phyloP scores from a whole-genome alignment of 1,284 basidiomycete genomes.

The Marasmius fiardii region DNA sequence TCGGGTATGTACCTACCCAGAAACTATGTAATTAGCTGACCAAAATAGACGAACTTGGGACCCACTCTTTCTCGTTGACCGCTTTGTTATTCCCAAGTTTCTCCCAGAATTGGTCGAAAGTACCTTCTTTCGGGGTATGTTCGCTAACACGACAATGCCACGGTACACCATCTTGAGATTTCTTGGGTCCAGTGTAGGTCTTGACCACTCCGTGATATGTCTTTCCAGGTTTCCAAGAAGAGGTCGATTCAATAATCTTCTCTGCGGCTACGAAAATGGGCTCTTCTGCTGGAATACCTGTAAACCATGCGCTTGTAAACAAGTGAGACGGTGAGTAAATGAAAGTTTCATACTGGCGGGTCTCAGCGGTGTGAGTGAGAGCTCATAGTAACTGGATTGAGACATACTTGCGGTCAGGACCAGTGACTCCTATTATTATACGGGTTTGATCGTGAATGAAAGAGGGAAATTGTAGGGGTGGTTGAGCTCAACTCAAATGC shows the following conservation, averaged over 20 bases:
- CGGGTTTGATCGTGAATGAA: background rate
- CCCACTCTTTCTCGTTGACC: constrained; percentile 65
- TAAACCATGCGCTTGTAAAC: background rate
- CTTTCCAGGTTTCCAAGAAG: constrained; percentile 66
- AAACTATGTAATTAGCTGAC: too few relatives aligned
- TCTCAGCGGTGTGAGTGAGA: constrained; percentile 43
- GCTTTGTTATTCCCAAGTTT: constrained; percentile 64
- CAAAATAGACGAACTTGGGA: constrained; percentile 8
- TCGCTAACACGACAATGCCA: constrained; percentile 70
- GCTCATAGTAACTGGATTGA: constrained; percentile 16
- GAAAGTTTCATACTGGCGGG: constrained; percentile 34
- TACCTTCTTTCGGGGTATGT: constrained; percentile 58
- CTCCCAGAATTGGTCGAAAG: constrained; percentile 71
- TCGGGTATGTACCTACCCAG: constrained; percentile 57
- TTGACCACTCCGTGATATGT: constrained; percentile 54
- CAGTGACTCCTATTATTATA: background rate
- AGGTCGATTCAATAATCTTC: constrained; percentile 50
- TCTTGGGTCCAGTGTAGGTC: constrained; percentile 50
- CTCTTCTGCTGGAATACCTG: constrained; percentile 62
- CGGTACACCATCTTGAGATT: constrained; percentile 47
- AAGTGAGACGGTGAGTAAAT: background rate
- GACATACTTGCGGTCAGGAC: background rate
- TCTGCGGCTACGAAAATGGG: constrained; percentile 49
- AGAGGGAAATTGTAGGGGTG: background rate
- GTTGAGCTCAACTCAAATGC: too few relatives aligned